phyloP scores from a whole-genome alignment of 768 basidiomycete genomes.

The Suillus paluster region DNA sequence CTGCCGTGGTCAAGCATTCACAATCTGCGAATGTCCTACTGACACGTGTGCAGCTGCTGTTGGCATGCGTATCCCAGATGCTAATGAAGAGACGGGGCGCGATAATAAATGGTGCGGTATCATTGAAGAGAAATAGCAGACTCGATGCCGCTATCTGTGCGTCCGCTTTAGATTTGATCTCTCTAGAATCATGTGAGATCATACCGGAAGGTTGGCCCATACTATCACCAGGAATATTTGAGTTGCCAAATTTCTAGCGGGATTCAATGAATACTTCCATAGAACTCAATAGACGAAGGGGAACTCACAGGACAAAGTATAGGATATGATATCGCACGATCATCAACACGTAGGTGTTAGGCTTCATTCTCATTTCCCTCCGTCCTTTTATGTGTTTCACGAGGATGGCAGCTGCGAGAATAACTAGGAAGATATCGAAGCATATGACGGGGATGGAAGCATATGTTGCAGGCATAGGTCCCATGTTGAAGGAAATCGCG shows the following conservation, averaged over 20 bases:
- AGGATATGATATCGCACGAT: too few relatives aligned
- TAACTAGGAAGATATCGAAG: too few relatives aligned
- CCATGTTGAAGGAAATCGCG: too few relatives aligned
- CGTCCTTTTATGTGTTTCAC: too few relatives aligned
- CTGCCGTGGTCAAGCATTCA: neutral
- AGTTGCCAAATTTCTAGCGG: neutral
- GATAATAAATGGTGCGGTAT: neutral
- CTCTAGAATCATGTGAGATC: neutral
- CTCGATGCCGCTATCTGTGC: neutral
- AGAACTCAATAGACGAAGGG: neutral
- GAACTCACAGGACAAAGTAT: too few relatives aligned
- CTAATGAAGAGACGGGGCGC: neutral
- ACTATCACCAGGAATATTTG: neutral
- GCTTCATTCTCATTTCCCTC: too few relatives aligned
- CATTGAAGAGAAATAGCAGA: neutral
- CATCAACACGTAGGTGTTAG: too few relatives aligned
- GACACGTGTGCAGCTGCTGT: too few relatives aligned
- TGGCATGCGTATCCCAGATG: neutral
- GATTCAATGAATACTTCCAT: neutral
- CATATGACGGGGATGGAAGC: too few relatives aligned
- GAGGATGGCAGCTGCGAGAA: too few relatives aligned
- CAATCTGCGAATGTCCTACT: neutral
- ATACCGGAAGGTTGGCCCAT: neutral
- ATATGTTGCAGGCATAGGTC: too few relatives aligned
- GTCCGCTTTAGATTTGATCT: neutral